Percentiles rank a stretch among this genome's conserved stretches.
Evolutionary conservation across 768 basidiomycete species (phyloP).

Genomic region (Leccinum boreale): DNA sequence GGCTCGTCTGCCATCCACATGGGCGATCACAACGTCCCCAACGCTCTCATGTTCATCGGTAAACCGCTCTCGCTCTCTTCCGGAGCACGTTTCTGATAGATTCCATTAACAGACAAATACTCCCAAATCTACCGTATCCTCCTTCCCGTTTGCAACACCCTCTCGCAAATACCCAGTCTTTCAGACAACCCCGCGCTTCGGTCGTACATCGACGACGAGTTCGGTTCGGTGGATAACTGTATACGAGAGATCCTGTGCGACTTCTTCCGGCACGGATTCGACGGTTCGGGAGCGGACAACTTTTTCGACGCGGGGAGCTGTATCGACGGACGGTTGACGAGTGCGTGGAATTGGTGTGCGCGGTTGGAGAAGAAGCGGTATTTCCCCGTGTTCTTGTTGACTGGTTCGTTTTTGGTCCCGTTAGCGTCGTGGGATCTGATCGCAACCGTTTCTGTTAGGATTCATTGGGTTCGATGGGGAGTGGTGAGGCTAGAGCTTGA

Average conservation of each 20-base stretch:
- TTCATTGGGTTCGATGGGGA: constrained; percentile 86
- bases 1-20: constrained; percentile 87
- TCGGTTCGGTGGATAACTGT: constrained; percentile 70
- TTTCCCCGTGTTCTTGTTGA: constrained; percentile 74
- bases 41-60: constrained; percentile 81
- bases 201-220: constrained; percentile 80
- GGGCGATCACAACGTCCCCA: constrained; percentile 69
- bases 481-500: constrained; percentile 46
- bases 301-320: constrained; percentile 85
- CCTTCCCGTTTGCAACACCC: constrained; percentile 80
- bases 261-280: constrained; percentile 86
- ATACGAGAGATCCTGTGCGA: constrained; percentile 71
- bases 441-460: constrained; percentile 38
- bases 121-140: constrained; percentile 90
- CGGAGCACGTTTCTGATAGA: not conserved
- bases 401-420: constrained; percentile 45
- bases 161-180: constrained; percentile 67
- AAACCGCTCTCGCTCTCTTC: not conserved
- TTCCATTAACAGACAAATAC: constrained; percentile 60
- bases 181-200: constrained; percentile 64
- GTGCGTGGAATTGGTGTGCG: constrained; percentile 92
- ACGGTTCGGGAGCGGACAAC: constrained; percentile 89
- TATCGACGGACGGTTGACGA: constrained; percentile 83
- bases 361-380: constrained; percentile 82
- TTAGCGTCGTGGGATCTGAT: not conserved